Evolutionary conservation across 2,329 filamentous ascomycete genomes (phyloP).

Genomic region (Capronia coronata): DNA sequence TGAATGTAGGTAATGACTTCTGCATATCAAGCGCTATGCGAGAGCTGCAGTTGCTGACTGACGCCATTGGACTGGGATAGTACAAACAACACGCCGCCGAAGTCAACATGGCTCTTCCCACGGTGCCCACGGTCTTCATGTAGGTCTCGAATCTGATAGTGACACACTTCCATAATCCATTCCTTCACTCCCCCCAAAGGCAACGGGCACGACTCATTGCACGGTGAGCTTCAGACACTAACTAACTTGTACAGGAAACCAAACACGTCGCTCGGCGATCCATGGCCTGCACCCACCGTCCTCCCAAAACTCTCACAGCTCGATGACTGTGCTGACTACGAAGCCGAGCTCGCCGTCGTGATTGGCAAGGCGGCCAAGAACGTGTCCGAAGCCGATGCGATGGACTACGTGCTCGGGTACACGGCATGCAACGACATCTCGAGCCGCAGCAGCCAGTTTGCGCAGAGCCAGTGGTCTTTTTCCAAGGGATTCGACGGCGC

Average conservation of each 20-base stretch:
- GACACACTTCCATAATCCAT: neutral
- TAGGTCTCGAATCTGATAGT: conserved; percentile 4
- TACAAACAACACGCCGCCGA: conserved; percentile 40
- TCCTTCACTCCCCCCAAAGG: too few relatives aligned
- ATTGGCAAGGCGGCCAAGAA: conserved; percentile 34
- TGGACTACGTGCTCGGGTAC: conserved; percentile 37
- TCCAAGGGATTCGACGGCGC: conserved; percentile 39
- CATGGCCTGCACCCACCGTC: conserved; percentile 31
- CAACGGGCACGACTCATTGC: too few relatives aligned
- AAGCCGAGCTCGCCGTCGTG: conserved; percentile 21
- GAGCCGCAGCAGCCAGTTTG: conserved; percentile 36
- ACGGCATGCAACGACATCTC: conserved; percentile 37
- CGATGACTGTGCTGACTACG: conserved; percentile 31
- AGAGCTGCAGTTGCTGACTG: neutral
- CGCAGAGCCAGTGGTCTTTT: conserved; percentile 39
- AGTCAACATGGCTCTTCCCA: conserved; percentile 35
- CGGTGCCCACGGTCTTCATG: conserved; percentile 36
- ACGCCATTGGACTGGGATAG: conserved; percentile 5
- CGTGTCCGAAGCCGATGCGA: conserved; percentile 32
- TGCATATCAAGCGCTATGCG: too few relatives aligned
- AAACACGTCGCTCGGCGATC: conserved; percentile 33
- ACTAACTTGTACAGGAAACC: conserved; percentile 27
- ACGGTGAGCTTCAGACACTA: too few relatives aligned
- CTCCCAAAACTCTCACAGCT: conserved; percentile 34
- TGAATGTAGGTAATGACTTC: conserved; percentile 33